A percentile compares a stretch with the other conserved stretches of the same genome.
phyloP scores from a whole-genome alignment of 805 yeast species.

The Pichia californica region DNA sequence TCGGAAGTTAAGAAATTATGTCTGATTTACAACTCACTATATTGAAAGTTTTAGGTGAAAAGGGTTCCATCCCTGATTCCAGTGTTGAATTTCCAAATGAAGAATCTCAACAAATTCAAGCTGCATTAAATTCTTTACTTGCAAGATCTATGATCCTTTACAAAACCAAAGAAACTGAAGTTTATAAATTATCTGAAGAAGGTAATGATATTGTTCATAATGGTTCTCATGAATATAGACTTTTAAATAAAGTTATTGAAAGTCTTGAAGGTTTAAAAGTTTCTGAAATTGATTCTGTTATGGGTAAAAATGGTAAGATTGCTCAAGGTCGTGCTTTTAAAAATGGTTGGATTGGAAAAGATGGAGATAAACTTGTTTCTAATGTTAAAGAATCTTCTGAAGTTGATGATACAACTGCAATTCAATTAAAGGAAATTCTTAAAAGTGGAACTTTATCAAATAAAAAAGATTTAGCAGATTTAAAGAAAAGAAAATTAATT shows the following conservation, averaged over 20 bases:
- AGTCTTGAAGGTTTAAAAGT: slow-evolving; percentile 77
- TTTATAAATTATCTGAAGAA: slow-evolving; percentile 72
- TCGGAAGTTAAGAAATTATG: too few species aligned
- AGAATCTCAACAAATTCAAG: slow-evolving; percentile 59
- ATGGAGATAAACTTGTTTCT: slow-evolving; percentile 70
- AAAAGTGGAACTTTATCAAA: slow-evolving; percentile 50
- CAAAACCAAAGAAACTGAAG: slow-evolving; percentile 66
- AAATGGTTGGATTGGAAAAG: slow-evolving; percentile 92
- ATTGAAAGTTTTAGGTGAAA: slow-evolving; percentile 56
- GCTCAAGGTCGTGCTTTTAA: slow-evolving; percentile 98
- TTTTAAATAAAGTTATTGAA: slow-evolving; percentile 66
- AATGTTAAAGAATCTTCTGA: slow-evolving; percentile 41
- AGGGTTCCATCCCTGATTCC: slow-evolving; percentile 65
- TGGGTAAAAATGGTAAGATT: slow-evolving; percentile 80
- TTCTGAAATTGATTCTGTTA: slow-evolving; percentile 59
- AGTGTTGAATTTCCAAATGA: slow-evolving; percentile 57
- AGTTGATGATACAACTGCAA: slow-evolving; percentile 64
- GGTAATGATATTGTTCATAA: slow-evolving; percentile 69
- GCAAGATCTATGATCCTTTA: slow-evolving; percentile 78
- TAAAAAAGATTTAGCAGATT: slow-evolving; percentile 63
- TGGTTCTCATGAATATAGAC: slow-evolving; percentile 88
- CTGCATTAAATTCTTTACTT: slow-evolving; percentile 81
- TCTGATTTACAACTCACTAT: slow-evolving; percentile 60
- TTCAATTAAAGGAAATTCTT: slow-evolving; percentile 52
- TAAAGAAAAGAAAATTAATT: slow-evolving; percentile 90